Percentiles rank a stretch among this genome's conserved stretches.
These are phyloP conservation scores for Aspergillus spinulosporus DNA, from an alignment of 2,329 filamentous ascomycete genomes.

Conservation along the genomic window DNA sequence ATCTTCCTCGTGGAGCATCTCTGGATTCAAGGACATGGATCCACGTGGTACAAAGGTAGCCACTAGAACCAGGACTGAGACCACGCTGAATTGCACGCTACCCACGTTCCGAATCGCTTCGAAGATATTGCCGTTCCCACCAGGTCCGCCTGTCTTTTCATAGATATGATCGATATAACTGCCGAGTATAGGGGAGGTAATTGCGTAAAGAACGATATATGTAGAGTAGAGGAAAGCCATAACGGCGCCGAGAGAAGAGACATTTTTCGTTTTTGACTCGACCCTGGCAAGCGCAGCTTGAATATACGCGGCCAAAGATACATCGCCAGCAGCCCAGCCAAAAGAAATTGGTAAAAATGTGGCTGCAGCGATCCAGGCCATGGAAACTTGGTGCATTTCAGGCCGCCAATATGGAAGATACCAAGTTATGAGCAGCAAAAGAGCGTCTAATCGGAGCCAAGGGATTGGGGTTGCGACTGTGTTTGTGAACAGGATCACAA, in stretches of 20 bases:
- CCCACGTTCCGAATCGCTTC: constrained; percentile 17
- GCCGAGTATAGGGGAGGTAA: constrained; percentile 20
- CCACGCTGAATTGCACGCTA: constrained; percentile 17
- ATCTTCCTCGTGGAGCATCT: constrained; percentile 15
- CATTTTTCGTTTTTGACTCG: constrained; percentile 17
- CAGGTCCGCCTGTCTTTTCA: constrained; percentile 14
- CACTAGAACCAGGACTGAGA: constrained; percentile 15
- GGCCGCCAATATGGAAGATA: constrained; percentile 21
- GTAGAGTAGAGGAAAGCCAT: constrained; percentile 22
- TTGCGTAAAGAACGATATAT: constrained; percentile 19
- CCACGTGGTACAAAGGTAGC: constrained; percentile 20
- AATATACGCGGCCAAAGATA: constrained; percentile 20
- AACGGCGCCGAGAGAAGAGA: constrained; percentile 19
- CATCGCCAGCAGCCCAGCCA: constrained; percentile 21
- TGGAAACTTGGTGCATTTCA: neutral
- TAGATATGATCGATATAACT: constrained; percentile 22
- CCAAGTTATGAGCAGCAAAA: constrained; percentile 21
- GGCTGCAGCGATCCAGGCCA: constrained; percentile 19
- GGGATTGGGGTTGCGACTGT: constrained; percentile 18
- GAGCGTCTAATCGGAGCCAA: constrained; percentile 19
- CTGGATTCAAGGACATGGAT: constrained; percentile 16
- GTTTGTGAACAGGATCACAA: constrained; percentile 18
- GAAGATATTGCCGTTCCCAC: constrained; percentile 19
- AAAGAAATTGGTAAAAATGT: constrained; percentile 20
- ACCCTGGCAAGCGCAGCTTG: constrained; percentile 19